Percentiles rank a stretch among this genome's conserved stretches.
Conservation (phyloP, 1,284 basidiomycete species). For the Boletus mariae region DNA sequence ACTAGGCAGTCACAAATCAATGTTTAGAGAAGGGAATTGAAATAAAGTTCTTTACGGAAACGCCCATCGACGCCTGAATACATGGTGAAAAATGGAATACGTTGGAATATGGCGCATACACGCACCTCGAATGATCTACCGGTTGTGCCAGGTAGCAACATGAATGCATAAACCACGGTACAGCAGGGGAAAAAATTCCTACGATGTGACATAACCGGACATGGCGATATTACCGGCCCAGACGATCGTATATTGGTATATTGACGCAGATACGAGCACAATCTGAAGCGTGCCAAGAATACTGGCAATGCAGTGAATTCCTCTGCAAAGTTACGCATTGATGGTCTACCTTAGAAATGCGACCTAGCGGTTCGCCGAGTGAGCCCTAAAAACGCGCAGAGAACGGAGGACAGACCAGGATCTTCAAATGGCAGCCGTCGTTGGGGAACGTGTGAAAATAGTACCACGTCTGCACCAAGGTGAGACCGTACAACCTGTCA, state of each 20-base stretch:
- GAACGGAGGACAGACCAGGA: conserved; percentile 16
- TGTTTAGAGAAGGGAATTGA: not conserved
- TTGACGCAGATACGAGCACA: conserved; percentile 27
- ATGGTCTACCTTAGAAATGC: conserved; percentile 25
- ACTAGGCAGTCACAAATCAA: conserved; percentile 11
- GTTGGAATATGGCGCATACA: conserved; percentile 1
- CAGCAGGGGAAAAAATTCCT: conserved; percentile 4
- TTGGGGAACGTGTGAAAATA: conserved; percentile 30
- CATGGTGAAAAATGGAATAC: not conserved
- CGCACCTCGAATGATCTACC: conserved; percentile 27
- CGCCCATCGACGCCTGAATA: conserved; percentile 28
- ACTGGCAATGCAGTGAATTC: conserved; percentile 14
- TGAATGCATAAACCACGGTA: conserved; percentile 1
- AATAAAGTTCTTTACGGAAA: conserved; percentile 19
- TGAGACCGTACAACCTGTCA: conserved; percentile 30
- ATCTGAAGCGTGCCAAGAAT: conserved; percentile 29
- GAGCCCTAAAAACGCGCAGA: not conserved
- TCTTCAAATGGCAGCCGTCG: conserved; percentile 22
- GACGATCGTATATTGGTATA: conserved; percentile 33
- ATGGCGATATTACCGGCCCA: conserved; percentile 27
- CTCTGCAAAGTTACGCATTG: not conserved
- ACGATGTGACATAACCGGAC: conserved; percentile 28
- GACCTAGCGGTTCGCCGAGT: conserved; percentile 18
- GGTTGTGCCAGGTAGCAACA: not conserved
- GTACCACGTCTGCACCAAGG: conserved; percentile 32